Conservation (phyloP, 192 early-diverging fungal species). For the Coemansia biformis region DNA sequence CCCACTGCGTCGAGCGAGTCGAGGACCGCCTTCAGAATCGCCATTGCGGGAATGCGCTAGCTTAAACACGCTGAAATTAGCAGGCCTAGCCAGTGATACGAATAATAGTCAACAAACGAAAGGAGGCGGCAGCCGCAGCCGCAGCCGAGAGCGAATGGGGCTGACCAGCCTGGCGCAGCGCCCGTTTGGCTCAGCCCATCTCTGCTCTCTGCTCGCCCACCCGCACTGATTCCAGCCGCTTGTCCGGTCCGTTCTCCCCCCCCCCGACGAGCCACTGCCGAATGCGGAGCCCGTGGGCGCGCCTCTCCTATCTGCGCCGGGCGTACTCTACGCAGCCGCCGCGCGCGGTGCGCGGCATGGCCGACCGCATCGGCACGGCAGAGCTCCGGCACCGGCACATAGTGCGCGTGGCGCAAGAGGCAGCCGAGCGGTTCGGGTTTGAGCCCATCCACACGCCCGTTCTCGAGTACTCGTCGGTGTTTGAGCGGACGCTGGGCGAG, state of each 20-base stretch:
- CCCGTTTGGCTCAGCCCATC: no score
- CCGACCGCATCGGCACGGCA: conserved; percentile 54
- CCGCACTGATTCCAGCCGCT: no score
- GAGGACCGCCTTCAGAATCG: conserved; percentile 30
- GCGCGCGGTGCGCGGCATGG: conserved; percentile 59
- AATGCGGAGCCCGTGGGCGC: no score
- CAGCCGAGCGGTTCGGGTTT: conserved; percentile 52
- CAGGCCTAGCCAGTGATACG: no score
- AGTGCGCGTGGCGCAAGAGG: conserved; percentile 23
- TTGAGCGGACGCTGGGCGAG: conserved; percentile 57
- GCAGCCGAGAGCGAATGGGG: no score
- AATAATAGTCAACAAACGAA: background rate
- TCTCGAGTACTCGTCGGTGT: conserved; percentile 60
- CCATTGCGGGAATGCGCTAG: conserved; percentile 22
- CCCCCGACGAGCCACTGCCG: no score
- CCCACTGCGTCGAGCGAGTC: conserved; percentile 33
- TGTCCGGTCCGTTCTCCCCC: no score
- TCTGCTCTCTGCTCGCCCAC: no score
- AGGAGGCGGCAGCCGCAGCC: no score
- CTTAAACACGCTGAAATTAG: no score
- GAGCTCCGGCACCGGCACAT: conserved; percentile 49
- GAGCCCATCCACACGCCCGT: conserved; percentile 60
- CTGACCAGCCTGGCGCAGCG: no score
- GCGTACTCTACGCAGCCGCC: conserved; percentile 15
- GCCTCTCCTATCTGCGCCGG: no score